Base-by-base conservation (phyloP, 2,329 filamentous ascomycete species). In the Tolypocladium pustulatum region DNA sequence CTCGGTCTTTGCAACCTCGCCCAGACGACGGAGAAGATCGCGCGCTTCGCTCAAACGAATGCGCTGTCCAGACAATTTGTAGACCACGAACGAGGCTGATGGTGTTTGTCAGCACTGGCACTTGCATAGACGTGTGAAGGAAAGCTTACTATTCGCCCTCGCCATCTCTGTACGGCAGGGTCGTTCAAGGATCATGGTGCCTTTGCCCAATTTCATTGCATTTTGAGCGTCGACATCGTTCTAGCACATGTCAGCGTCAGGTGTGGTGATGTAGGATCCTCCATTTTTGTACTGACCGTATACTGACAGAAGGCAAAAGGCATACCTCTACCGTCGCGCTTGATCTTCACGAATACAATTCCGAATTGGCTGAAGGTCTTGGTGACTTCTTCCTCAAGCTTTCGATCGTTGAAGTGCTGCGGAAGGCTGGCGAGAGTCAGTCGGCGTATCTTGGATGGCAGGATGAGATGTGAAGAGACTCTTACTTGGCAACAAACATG, bases 401-500 rank as follows among this genome's bases (percentile, higher is more conserved):
- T 72, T 10, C 71, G 66, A 61, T 86, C 82, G 12, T 76, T 74
- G 58, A 76, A 71, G 1, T 71, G 66, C 62, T 82, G 76, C 0
- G 80, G 74, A 2, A 87, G 74, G 59, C 84, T 86, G 38, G 6
- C 54, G 15, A 15, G 36, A 6, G 55, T 68, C 61, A 67, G 65
- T 57, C 60, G 66, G 64, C 57, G 13, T 25, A 10, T 36, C 52
- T 51, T 6, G 56, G 43, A 2, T 4, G 7, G 22, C 38, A 7
- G 15, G 36, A 25, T 46, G 49, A 15, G 54, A 51, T 10, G n/a
- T 7, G 20, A 20, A 40, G n/a, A 46, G 54, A 15, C 15, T 75
- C 81, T 75, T 76, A 87, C 85, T 87, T 87, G 37, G 84, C 85
- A 41, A 86, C 83, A 64, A 87, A 87, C 40, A 87, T 76, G 65